These are phyloP conservation scores for Bipolaris oryzae DNA, from an alignment of 2,329 filamentous ascomycete genomes.

Conservation along the genomic window DNA sequence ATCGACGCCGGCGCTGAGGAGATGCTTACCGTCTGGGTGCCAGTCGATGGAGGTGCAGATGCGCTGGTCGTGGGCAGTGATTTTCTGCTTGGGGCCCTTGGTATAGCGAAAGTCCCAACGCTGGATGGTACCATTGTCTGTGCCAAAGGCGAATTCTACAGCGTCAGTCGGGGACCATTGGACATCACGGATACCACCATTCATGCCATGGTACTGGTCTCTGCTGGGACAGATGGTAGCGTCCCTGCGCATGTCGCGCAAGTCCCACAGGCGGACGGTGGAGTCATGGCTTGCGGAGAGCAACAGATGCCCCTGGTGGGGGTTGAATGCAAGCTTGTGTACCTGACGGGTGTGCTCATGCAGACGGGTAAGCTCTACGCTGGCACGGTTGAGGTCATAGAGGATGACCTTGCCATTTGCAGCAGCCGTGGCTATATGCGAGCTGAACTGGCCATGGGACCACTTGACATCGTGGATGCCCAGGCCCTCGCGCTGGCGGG, in stretches of 20 bases:
- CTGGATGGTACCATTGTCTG: constrained; percentile 68
- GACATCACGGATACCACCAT: constrained; percentile 66
- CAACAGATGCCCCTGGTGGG: constrained; percentile 63
- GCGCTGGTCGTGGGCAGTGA: constrained; percentile 64
- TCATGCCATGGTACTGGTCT: constrained; percentile 62
- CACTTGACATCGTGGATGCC: constrained; percentile 71
- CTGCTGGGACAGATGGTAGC: constrained; percentile 61
- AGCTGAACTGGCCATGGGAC: constrained; percentile 66
- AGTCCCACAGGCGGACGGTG: constrained; percentile 68
- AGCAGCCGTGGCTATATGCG: constrained; percentile 67
- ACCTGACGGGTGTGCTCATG: constrained; percentile 70
- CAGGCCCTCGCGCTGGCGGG: constrained; percentile 63
- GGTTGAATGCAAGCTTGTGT: constrained; percentile 69
- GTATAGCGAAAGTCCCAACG: constrained; percentile 67
- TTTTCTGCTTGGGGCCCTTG: constrained; percentile 63
- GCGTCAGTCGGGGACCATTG: constrained; percentile 69
- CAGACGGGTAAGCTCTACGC: constrained; percentile 65
- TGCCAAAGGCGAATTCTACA: constrained; percentile 67
- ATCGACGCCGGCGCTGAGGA: constrained; percentile 67
- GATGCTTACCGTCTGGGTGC: constrained; percentile 70
- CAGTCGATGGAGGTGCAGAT: constrained; percentile 68
- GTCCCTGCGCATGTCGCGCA: constrained; percentile 60
- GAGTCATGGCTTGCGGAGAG: constrained; percentile 70
- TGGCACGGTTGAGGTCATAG: constrained; percentile 67
- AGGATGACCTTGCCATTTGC: constrained; percentile 69